Percentiles rank a stretch among this genome's conserved stretches.
Conservation (phyloP, 2,329 filamentous ascomycete species). For the Trichophyton benhamiae region DNA sequence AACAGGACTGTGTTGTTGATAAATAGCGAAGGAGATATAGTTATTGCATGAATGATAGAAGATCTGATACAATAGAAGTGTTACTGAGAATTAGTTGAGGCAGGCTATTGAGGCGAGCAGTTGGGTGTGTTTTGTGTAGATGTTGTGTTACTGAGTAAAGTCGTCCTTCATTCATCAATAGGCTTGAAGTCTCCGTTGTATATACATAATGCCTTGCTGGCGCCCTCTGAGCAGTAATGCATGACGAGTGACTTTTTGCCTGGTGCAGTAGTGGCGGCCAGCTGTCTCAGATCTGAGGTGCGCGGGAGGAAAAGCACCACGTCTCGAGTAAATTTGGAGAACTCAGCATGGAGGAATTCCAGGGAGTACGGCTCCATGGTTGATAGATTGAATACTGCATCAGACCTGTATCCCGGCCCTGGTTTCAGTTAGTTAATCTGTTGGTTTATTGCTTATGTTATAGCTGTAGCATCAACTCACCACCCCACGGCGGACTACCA, state of each 20-base stretch:
- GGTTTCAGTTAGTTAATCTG: conserved; percentile 1
- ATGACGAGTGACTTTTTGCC: conserved; percentile 56
- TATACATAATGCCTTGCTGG: conserved; percentile 62
- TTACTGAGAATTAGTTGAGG: background rate
- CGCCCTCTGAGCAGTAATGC: conserved; percentile 85
- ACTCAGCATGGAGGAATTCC: conserved; percentile 49
- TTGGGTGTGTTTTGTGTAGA: background rate
- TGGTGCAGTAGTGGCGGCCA: conserved; percentile 45
- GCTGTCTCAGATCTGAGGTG: conserved; percentile 68
- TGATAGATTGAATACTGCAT: conserved; percentile 66
- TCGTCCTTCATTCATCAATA: background rate
- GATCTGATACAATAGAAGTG: background rate
- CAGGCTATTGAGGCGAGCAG: background rate
- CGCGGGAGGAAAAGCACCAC: conserved; percentile 73
- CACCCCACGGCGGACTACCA: conserved; percentile 63
- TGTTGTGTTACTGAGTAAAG: background rate
- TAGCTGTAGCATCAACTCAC: conserved; percentile 30
- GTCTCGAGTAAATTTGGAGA: conserved; percentile 40
- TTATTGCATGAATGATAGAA: background rate
- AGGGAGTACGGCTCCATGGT: conserved; percentile 83
- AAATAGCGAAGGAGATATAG: background rate
- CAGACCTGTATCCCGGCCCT: conserved; percentile 52
- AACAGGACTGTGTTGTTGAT: background rate
- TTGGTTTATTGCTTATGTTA: background rate
- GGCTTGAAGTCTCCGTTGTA: conserved; percentile 44